A percentile compares a stretch with the other conserved stretches of the same genome.
These are phyloP conservation scores for Tricholoma hemisulphureum DNA, from an alignment of 768 basidiomycete species.

Conservation along the genomic window DNA sequence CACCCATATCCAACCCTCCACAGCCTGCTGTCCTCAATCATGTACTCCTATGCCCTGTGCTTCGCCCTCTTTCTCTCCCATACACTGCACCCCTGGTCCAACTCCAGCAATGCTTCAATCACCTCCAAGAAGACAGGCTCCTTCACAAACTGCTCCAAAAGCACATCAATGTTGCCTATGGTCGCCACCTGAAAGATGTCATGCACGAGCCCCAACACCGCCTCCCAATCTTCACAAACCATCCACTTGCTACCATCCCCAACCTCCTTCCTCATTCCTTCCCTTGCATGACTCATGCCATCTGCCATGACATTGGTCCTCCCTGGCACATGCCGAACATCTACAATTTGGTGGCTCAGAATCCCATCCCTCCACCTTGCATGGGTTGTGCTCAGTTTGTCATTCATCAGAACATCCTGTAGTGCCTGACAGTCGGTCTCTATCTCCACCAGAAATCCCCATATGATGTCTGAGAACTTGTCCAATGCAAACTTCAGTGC, in stretches of 20 bases:
- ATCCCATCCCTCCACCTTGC: conserved; percentile 34
- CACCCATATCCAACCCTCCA: conserved; percentile 23
- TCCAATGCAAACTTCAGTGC: conserved; percentile 30
- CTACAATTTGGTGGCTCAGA: conserved; percentile 22
- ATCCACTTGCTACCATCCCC: conserved; percentile 32
- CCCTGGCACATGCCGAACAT: conserved; percentile 24
- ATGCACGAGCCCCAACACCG: conserved; percentile 13
- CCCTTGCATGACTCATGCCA: conserved; percentile 25
- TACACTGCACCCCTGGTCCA: conserved; percentile 15
- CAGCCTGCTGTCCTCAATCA: conserved; percentile 26
- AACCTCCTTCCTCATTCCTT: conserved; percentile 6
- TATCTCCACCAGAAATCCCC: conserved; percentile 28
- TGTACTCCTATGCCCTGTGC: conserved; percentile 24
- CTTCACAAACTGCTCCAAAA: conserved; percentile 16
- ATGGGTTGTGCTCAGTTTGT: conserved; percentile 27
- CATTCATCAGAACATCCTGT: conserved; percentile 21
- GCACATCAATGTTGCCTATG: background rate
- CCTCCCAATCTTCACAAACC: conserved; percentile 30
- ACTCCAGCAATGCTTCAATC: conserved; percentile 13
- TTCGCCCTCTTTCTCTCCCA: conserved; percentile 16
- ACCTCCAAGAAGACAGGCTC: conserved; percentile 24
- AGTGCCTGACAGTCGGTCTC: conserved; percentile 34
- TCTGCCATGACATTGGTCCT: conserved; percentile 25
- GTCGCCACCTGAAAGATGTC: conserved; percentile 12
- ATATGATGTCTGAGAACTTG: conserved; percentile 26